phyloP scores from a whole-genome alignment of 1,139 yeast genomes.

The Sporopachydermia cereana region DNA sequence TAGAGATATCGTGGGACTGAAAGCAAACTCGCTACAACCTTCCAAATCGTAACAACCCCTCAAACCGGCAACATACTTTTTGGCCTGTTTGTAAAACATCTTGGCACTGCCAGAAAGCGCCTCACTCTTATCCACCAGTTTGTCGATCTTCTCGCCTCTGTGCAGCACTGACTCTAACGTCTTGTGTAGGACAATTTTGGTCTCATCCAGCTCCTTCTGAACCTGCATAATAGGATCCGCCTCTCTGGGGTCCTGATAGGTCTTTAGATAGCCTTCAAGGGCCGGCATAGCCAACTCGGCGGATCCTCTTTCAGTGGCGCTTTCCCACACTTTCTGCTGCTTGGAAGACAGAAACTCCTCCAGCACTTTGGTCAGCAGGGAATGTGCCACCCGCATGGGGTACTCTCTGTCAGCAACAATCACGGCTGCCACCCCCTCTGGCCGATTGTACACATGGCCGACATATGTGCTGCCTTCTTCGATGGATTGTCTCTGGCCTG shows the following conservation, averaged over 20 bases:
- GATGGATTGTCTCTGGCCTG: slow-evolving; percentile 89
- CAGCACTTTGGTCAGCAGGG: slow-evolving; percentile 76
- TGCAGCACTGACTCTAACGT: slow-evolving; percentile 90
- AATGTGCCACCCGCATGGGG: slow-evolving; percentile 96
- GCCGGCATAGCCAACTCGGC: slow-evolving; percentile 43
- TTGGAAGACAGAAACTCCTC: slow-evolving; percentile 85
- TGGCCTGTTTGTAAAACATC: slow-evolving; percentile 95
- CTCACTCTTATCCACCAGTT: slow-evolving; percentile 89
- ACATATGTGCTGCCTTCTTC: slow-evolving; percentile 79
- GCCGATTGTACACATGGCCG: slow-evolving; percentile 84
- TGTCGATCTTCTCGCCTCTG: slow-evolving; percentile 92
- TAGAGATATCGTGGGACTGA: too few relatives aligned
- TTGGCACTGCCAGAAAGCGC: slow-evolving; percentile 81
- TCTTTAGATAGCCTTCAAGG: slow-evolving; percentile 57
- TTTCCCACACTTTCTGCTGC: slow-evolving; percentile 63
- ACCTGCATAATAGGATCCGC: slow-evolving; percentile 96
- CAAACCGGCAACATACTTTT: too few relatives aligned
- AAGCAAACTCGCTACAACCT: too few relatives aligned
- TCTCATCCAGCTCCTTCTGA: slow-evolving; percentile 95
- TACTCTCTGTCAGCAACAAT: slow-evolving; percentile 89
- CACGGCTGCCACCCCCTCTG: slow-evolving; percentile 92
- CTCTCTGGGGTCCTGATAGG: slow-evolving; percentile 93
- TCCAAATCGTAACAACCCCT: too few relatives aligned
- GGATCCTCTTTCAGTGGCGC: slow-evolving; percentile 36
- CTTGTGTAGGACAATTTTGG: slow-evolving; percentile 90